phyloP scores from a whole-genome alignment of 2,329 filamentous ascomycete genomes.

The Talaromyces sp. region DNA sequence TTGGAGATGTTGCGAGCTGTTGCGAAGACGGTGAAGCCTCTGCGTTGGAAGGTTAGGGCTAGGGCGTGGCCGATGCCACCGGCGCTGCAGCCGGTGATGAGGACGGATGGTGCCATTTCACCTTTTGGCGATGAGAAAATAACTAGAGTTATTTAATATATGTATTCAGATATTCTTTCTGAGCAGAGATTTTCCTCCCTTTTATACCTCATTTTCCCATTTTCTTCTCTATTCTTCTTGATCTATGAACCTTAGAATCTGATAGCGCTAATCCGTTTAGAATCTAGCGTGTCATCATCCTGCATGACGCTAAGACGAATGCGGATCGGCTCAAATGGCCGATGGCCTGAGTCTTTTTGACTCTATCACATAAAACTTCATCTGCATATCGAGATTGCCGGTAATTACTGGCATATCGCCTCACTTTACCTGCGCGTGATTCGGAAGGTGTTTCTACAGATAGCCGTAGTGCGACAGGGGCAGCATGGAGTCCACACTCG shows the following conservation, averaged over 20 bases:
- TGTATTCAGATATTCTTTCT: background rate
- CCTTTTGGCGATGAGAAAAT: background rate
- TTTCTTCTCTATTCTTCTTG: background rate
- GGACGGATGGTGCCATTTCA: background rate
- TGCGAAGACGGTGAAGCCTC: background rate
- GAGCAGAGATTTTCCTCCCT: background rate
- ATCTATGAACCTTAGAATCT: background rate
- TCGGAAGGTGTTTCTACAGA: background rate
- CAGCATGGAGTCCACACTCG: background rate
- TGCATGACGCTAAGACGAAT: background rate
- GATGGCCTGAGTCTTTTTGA: background rate
- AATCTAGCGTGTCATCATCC: background rate
- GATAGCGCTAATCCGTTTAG: background rate
- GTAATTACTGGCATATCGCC: too few relatives aligned
- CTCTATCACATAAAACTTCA: background rate
- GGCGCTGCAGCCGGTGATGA: constrained; percentile 7
- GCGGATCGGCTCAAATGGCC: background rate
- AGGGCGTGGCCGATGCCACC: constrained; percentile 6
- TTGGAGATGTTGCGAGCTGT: background rate
- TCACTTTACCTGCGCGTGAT: too few relatives aligned
- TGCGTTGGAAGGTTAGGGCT: constrained; percentile 11
- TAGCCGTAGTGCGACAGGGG: background rate
- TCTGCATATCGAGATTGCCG: background rate
- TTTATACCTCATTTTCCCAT: background rate
- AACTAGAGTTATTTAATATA: background rate